Evolutionary conservation across 805 yeast genomes (phyloP).

Genomic region (Cyberlindnera meyerae): DNA sequence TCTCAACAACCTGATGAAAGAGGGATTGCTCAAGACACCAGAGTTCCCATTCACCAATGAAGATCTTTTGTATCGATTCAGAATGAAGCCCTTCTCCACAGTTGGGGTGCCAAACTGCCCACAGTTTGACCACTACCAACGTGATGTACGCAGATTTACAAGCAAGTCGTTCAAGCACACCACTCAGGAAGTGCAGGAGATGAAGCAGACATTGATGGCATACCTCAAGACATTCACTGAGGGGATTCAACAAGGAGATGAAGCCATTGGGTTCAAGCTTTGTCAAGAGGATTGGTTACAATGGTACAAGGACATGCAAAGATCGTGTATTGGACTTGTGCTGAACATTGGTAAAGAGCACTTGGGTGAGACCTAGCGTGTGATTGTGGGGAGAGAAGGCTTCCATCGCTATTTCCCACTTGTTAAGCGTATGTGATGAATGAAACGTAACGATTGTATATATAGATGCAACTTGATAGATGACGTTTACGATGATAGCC

Average conservation of each 20-base stretch:
- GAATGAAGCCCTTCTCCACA: slow-evolving; percentile 75
- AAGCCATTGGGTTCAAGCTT: slow-evolving; percentile 19
- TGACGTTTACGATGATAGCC: no score
- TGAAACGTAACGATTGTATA: no score
- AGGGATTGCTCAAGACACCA: slow-evolving; percentile 25
- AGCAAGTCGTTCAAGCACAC: neutral
- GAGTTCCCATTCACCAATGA: slow-evolving; percentile 25
- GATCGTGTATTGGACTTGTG: slow-evolving; percentile 28
- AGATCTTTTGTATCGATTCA: no score
- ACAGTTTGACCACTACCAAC: slow-evolving; percentile 17
- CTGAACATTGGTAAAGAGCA: slow-evolving; percentile 12
- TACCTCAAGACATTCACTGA: slow-evolving; percentile 12
- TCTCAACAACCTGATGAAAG: slow-evolving; percentile 25
- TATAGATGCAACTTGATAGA: no score
- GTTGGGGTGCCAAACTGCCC: slow-evolving; percentile 76
- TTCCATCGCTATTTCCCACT: slow-evolving; percentile 47
- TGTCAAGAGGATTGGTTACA: slow-evolving; percentile 27
- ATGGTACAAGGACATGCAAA: slow-evolving; percentile 28
- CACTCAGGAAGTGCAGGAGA: slow-evolving; percentile 5
- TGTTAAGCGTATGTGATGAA: no score
- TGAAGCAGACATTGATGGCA: slow-evolving; percentile 4
- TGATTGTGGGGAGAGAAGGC: slow-evolving; percentile 28
- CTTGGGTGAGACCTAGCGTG: slow-evolving; percentile 12
- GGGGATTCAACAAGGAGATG: slow-evolving; percentile 22
- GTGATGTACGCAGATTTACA: slow-evolving; percentile 18